Evolutionary conservation across 257 asterid species (phyloP), one percentile per base, ranked within the genome.

Genomic region (Sherardia arvensis): DNA sequence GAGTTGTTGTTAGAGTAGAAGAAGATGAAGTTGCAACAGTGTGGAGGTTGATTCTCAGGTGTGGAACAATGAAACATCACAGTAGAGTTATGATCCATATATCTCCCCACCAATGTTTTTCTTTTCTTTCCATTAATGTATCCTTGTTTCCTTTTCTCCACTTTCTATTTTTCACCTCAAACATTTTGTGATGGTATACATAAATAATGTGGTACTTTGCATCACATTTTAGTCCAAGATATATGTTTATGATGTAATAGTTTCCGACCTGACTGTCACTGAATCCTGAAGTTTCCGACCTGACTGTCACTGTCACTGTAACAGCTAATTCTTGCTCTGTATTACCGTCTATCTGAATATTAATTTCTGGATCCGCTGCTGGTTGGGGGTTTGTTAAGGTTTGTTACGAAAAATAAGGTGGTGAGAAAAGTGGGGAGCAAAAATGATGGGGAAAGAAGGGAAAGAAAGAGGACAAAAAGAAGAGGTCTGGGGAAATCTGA

Each of bases 21-120:
- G 48, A 14, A 26, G n/a, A 33, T 51, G 62, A 53, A 9, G 59
- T 54, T 48, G 49, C 45, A 48, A 45, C 34, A 59, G 51, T 43
- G 69, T 62, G 62, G 62, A 47, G 62, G 67, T 76, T 78, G 66
- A 72, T 79, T 72, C n/a, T n/a, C 70, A 28, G 63, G 69, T 45
- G 64, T 18, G 48, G 58, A 45, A 66, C 78, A 54, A 53, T 59
- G 76, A 75, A 69, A 69, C 53, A 69, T 71, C 75, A 32, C 54
- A 69, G 64, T 15, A 15, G 51, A 14, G 47, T 38, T 38, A 12
- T 43, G 21, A 43, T 43, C 51, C 17, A 14, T 48, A 33, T 62
- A 69, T 69, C 59, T 25, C 57, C 73, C 53, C 53, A 34, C 43
- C 56, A 25, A 7, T 40, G 22, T 53, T 40, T 36, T 43, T 71